Percentiles rank a stretch among this genome's conserved stretches.
Conservation (phyloP, 306 rosid genomes). For the Medicago lupulina region DNA sequence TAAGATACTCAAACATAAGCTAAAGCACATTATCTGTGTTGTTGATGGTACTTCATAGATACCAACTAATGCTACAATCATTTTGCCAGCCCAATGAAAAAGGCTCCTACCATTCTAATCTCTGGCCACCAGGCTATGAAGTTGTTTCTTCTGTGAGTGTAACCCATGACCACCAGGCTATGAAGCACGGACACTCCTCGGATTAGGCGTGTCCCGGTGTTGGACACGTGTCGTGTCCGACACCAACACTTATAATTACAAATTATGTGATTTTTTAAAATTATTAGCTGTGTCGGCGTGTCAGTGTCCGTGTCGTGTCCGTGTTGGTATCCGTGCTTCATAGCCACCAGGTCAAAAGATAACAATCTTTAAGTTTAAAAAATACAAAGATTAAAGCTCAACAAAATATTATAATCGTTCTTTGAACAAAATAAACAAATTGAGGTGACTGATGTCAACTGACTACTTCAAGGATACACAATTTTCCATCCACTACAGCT, state of each 20-base stretch:
- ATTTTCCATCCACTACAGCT: constrained; percentile 5
- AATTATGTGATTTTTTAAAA: too few relatives aligned
- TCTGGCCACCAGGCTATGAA: not conserved
- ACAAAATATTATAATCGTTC: constrained; percentile 20
- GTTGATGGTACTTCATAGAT: not conserved
- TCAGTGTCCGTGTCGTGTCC: too few relatives aligned
- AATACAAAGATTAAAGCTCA: not conserved
- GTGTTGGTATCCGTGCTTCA: too few relatives aligned
- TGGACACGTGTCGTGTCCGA: too few relatives aligned
- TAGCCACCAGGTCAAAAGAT: not conserved
- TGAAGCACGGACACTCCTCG: too few relatives aligned
- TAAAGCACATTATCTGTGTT: not conserved
- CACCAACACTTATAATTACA: too few relatives aligned
- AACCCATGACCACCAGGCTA: not conserved
- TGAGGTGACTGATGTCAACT: not conserved
- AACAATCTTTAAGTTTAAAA: not conserved
- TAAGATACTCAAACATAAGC: not conserved
- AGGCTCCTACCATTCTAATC: not conserved
- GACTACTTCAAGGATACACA: not conserved
- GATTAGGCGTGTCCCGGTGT: too few relatives aligned
- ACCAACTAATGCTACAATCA: not conserved
- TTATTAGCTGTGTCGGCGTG: too few relatives aligned
- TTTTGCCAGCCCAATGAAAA: not conserved
- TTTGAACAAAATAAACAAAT: constrained; percentile 3
- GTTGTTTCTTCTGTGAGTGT: not conserved